A percentile compares a stretch with the other conserved stretches of the same genome.
These are phyloP conservation scores for Kwoniella dejecticola DNA, from an alignment of 768 basidiomycete genomes.

Conservation along the genomic window DNA sequence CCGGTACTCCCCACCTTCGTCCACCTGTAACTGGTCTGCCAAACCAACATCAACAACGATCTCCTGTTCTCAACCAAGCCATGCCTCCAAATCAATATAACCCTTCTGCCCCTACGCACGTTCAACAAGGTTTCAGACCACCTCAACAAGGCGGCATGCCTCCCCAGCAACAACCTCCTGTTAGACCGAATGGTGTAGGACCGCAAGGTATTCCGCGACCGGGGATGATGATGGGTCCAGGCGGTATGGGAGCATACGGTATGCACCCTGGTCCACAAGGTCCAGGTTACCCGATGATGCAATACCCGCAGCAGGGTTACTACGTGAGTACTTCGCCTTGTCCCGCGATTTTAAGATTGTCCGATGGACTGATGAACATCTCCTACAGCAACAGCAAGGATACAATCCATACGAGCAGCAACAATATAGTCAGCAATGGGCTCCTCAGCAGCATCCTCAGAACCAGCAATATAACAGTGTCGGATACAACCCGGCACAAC, in stretches of 20 bases:
- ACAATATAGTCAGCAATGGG: constrained; percentile 36
- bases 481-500: constrained; percentile 16
- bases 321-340: constrained; percentile 46
- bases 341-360: neutral
- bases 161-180: constrained; percentile 26
- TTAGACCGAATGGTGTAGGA: constrained; percentile 26
- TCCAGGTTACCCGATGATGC: constrained; percentile 39
- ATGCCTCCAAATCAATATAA: constrained; percentile 32
- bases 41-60: constrained; percentile 34
- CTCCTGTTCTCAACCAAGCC: constrained; percentile 34
- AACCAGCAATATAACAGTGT: constrained; percentile 30
- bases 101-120: constrained; percentile 28
- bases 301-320: constrained; percentile 28
- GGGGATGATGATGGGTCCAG: constrained; percentile 31
- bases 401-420: constrained; percentile 40
- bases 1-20: constrained; percentile 29
- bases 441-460: constrained; percentile 41
- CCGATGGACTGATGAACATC: neutral
- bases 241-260: constrained; percentile 32
- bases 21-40: constrained; percentile 29
- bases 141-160: constrained; percentile 28
- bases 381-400: constrained; percentile 1
- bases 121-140: constrained; percentile 42
- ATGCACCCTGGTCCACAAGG: constrained; percentile 37
- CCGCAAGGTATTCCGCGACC: constrained; percentile 32